Percentiles rank a stretch among this genome's conserved stretches.
phyloP scores from a whole-genome alignment of 352 stramenopile species.

The Phytophthora pluvialis region DNA sequence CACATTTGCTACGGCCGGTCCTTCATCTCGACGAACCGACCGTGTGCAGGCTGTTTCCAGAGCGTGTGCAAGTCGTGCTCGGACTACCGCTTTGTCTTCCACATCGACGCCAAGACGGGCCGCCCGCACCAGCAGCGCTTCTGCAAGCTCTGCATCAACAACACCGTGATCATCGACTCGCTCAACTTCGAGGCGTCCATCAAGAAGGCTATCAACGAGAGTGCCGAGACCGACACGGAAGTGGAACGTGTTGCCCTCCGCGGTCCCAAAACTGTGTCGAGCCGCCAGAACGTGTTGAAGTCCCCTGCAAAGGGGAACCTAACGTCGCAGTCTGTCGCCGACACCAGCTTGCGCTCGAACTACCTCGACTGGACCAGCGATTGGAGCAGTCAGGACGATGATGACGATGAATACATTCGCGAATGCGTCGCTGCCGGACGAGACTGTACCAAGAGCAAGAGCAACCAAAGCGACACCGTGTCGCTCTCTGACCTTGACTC shows the following conservation, averaged over 20 bases:
- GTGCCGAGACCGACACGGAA: constrained; percentile 29
- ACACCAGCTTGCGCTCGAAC: constrained; percentile 41
- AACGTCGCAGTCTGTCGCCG: constrained; percentile 30
- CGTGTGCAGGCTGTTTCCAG: constrained; percentile 52
- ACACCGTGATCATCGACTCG: constrained; percentile 38
- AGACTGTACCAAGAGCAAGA: constrained; percentile 26
- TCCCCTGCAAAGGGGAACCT: constrained; percentile 14
- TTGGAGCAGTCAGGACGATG: constrained; percentile 47
- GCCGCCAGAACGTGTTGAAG: constrained; percentile 29
- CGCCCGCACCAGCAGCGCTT: constrained; percentile 49
- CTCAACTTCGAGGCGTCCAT: constrained; percentile 41
- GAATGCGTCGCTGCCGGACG: constrained; percentile 19
- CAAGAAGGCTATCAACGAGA: constrained; percentile 23
- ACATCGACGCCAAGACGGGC: constrained; percentile 46
- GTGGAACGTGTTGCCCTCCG: constrained; percentile 26
- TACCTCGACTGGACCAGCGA: constrained; percentile 46
- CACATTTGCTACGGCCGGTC: constrained; percentile 53
- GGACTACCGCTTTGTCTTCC: constrained; percentile 53
- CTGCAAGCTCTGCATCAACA: constrained; percentile 56
- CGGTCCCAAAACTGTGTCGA: constrained; percentile 17
- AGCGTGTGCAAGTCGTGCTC: constrained; percentile 58
- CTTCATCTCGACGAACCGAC: constrained; percentile 46
- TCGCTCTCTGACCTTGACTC: constrained; percentile 40
- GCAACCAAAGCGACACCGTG: constrained; percentile 28
- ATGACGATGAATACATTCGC: constrained; percentile 43